phyloP scores from a whole-genome alignment of 2,329 filamentous ascomycete species.

The Penicillium fuscoglaucum region DNA sequence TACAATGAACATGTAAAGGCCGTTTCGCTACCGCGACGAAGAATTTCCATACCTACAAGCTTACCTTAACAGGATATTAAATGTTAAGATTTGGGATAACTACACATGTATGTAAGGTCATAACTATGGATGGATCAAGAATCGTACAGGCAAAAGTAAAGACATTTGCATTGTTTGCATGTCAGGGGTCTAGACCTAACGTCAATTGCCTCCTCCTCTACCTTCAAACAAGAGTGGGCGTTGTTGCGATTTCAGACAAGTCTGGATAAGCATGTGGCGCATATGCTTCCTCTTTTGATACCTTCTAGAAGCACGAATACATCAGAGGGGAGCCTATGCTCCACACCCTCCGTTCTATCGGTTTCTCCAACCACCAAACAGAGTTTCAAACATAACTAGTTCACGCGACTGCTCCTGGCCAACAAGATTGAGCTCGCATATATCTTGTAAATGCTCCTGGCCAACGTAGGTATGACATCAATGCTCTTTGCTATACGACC shows the following conservation, averaged over 20 bases:
- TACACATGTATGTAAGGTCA: not conserved
- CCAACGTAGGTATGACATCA: constrained; percentile 39
- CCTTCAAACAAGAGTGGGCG: too few relatives aligned
- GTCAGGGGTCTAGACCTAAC: constrained; percentile 9
- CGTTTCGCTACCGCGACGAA: not conserved
- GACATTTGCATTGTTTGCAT: constrained; percentile 15
- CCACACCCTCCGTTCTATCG: constrained; percentile 16
- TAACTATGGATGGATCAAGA: not conserved
- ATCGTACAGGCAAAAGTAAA: not conserved
- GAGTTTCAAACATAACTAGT: constrained; percentile 4
- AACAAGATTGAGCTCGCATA: constrained; percentile 9
- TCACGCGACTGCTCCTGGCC: constrained; percentile 17
- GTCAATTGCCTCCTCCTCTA: constrained; percentile 19
- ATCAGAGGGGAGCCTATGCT: constrained; percentile 5
- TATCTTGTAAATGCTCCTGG: constrained; percentile 1
- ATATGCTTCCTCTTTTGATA: not conserved
- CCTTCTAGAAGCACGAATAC: constrained; percentile 9
- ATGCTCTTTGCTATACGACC: constrained; percentile 2
- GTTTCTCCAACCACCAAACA: constrained; percentile 19
- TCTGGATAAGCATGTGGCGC: constrained; percentile 17
- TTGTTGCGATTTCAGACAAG: too few relatives aligned
- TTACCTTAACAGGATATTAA: not conserved
- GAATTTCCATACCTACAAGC: not conserved
- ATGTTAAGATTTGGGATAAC: not conserved
- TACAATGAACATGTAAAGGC: not conserved